Conservation (phyloP, 768 basidiomycete genomes). For the Macrolepiota dolichaula region DNA sequence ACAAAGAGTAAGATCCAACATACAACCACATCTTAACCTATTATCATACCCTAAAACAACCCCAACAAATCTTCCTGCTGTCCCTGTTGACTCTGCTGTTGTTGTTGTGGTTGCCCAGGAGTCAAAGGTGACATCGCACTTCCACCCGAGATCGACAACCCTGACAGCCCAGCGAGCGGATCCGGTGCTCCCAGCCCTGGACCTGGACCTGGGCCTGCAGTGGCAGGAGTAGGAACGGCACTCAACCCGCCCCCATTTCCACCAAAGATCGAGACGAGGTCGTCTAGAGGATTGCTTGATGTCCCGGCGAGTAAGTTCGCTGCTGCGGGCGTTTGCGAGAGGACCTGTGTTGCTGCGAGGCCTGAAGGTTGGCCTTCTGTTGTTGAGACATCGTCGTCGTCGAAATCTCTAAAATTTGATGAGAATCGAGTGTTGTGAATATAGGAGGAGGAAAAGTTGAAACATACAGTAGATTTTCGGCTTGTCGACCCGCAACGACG, state of each 20-base stretch:
- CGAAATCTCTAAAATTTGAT: conserved; percentile 60
- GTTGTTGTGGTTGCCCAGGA: conserved; percentile 27
- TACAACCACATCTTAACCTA: neutral
- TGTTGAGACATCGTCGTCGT: conserved; percentile 57
- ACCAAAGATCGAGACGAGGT: conserved; percentile 88
- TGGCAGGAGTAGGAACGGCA: conserved; percentile 11
- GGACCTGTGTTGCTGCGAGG: conserved; percentile 72
- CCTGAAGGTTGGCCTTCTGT: conserved; percentile 67
- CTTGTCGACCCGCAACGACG: conserved; percentile 85
- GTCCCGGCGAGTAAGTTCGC: conserved; percentile 74
- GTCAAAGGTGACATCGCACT: conserved; percentile 12
- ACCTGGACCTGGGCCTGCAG: conserved; percentile 15
- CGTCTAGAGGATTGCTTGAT: conserved; percentile 87
- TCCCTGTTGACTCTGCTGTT: conserved; percentile 21
- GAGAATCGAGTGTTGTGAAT: neutral
- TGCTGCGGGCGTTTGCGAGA: conserved; percentile 69
- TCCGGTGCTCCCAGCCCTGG: conserved; percentile 21
- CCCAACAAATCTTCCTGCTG: conserved; percentile 48
- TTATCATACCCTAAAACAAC: conserved; percentile 36
- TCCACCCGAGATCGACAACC: conserved; percentile 6
- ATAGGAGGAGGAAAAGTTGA: neutral
- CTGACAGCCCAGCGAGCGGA: conserved; percentile 15
- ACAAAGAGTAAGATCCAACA: conserved; percentile 14
- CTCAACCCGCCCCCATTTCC: conserved; percentile 11
- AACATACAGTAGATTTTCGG: conserved; percentile 82